phyloP scores from a whole-genome alignment of 257 asterid species.

The Paraleonurus japonicus region DNA sequence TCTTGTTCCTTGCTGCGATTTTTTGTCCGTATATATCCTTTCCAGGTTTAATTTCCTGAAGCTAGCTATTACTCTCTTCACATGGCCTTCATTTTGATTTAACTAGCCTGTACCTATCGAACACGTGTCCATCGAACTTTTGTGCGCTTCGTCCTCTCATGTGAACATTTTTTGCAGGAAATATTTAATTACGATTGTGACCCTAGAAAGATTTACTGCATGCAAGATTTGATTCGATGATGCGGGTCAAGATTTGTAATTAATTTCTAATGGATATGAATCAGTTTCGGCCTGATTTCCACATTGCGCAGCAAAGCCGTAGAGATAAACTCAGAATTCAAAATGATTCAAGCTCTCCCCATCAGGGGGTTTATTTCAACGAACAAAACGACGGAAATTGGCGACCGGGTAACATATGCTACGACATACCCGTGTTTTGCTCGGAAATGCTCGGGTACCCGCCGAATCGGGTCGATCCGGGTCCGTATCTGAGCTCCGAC shows the following conservation, averaged over 20 bases:
- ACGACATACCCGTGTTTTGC: slow-evolving; percentile 33
- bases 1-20: background rate
- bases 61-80: background rate
- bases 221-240: slow-evolving; percentile 14
- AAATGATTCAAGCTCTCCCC: slow-evolving; percentile 16
- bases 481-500: slow-evolving; percentile 12
- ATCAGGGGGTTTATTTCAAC: slow-evolving; percentile 19
- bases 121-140: background rate
- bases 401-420: slow-evolving; percentile 32
- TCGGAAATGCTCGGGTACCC: slow-evolving; percentile 30
- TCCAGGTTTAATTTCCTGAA: slow-evolving; percentile 11
- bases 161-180: background rate
- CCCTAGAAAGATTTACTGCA: background rate
- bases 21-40: slow-evolving; percentile 24
- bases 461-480: slow-evolving; percentile 14
- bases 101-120: background rate
- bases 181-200: background rate
- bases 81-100: slow-evolving; percentile 6
- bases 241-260: background rate
- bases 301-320: slow-evolving; percentile 76
- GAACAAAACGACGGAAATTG: slow-evolving; percentile 21
- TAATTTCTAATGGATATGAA: slow-evolving; percentile 41
- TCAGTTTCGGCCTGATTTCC: slow-evolving; percentile 47
- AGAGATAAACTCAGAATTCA: slow-evolving; percentile 60
- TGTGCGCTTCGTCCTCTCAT: background rate